Percentiles rank a stretch among this genome's conserved stretches.
phyloP scores from a whole-genome alignment of 2,329 filamentous ascomycete species.

The Myriangium duriaei region DNA sequence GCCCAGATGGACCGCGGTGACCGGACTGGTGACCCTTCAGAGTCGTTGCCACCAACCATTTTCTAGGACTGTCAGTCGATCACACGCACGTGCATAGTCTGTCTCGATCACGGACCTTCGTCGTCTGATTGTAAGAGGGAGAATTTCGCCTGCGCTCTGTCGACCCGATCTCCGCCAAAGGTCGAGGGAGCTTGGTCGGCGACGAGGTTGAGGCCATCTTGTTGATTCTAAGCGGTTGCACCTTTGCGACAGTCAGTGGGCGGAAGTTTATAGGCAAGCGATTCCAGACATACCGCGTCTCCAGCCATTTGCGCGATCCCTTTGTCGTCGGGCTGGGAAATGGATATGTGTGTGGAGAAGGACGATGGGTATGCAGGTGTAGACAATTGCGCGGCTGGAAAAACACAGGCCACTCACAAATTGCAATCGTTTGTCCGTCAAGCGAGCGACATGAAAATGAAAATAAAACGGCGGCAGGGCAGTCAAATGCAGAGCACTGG shows the following conservation, averaged over 20 bases:
- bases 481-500: background rate
- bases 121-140: constrained; percentile 69
- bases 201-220: constrained; percentile 50
- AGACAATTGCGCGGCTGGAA: constrained; percentile 5
- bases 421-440: background rate
- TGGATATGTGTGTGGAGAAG: background rate
- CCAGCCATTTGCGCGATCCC: constrained; percentile 24
- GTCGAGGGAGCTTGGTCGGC: constrained; percentile 57
- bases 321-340: constrained; percentile 3
- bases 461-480: background rate
- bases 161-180: constrained; percentile 79
- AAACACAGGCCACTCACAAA: constrained; percentile 3
- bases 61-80: constrained; percentile 39
- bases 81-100: background rate
- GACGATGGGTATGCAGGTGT: constrained; percentile 6
- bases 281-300: constrained; percentile 25
- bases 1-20: constrained; percentile 89
- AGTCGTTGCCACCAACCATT: constrained; percentile 56
- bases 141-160: constrained; percentile 83
- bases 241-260: constrained; percentile 34
- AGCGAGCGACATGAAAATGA: background rate
- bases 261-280: background rate
- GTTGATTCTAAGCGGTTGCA: constrained; percentile 68
- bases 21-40: constrained; percentile 35
- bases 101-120: constrained; percentile 58